These are phyloP conservation scores for Aspergillus bertholletiae DNA, from an alignment of 495 filamentous ascomycete genomes.

Conservation along the genomic window DNA sequence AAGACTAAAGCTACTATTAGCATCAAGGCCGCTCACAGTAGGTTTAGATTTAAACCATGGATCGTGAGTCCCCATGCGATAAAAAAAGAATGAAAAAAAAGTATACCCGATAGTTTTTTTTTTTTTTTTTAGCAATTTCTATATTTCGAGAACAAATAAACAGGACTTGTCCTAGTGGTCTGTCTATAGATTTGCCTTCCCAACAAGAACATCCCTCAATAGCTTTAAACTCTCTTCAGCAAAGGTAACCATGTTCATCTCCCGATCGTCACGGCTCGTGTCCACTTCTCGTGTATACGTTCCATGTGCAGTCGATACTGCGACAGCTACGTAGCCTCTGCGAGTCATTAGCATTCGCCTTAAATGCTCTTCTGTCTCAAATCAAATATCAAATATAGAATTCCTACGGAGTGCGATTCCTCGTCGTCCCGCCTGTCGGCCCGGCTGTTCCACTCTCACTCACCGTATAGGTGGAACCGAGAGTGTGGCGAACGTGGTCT, in stretches of 20 bases:
- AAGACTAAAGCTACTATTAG: too few species aligned
- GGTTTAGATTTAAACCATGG: not conserved
- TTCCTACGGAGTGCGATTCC: constrained; percentile 53
- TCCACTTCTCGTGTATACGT: constrained; percentile 49
- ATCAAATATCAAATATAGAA: not conserved
- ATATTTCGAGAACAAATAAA: too few species aligned
- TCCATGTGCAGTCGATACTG: constrained; percentile 47
- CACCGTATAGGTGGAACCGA: constrained; percentile 53
- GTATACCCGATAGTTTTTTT: too few species aligned
- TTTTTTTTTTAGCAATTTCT: too few species aligned
- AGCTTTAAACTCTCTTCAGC: constrained; percentile 52
- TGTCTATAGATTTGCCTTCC: constrained; percentile 41
- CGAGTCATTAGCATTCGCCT: constrained; percentile 3
- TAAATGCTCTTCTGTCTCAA: not conserved
- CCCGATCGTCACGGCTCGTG: constrained; percentile 49
- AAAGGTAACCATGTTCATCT: constrained; percentile 60
- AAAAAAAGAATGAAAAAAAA: too few species aligned
- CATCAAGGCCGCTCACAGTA: not conserved
- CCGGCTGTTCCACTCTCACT: constrained; percentile 61
- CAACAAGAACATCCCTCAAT: constrained; percentile 53
- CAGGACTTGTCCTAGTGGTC: too few species aligned
- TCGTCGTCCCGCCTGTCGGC: constrained; percentile 54
- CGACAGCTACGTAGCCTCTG: constrained; percentile 58
- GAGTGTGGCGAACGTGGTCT: constrained; percentile 46
- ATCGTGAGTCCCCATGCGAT: not conserved